These are phyloP conservation scores for Fraxinus dipetala DNA, from an alignment of 305 asterid genomes.

Conservation along the genomic window DNA sequence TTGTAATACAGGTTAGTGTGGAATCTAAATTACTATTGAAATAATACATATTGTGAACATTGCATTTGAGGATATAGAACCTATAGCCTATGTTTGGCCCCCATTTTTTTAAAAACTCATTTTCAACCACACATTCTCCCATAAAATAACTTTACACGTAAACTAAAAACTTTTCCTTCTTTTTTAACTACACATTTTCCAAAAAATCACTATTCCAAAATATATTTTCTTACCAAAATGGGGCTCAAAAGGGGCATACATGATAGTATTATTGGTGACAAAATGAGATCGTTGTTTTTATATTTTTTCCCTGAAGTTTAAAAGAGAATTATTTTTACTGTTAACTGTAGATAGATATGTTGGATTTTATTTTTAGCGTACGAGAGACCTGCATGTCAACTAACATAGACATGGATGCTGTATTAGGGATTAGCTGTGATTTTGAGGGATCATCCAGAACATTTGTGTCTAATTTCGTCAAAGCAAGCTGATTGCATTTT, in stretches of 20 bases:
- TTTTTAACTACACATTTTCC: no score
- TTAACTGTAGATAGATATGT: background rate
- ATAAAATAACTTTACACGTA: no score
- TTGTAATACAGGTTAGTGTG: slow-evolving; percentile 67
- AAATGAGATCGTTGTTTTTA: background rate
- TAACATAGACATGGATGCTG: background rate
- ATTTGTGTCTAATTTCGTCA: background rate
- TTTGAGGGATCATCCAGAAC: background rate
- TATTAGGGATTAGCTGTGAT: background rate
- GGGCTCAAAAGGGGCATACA: background rate
- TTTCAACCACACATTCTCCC: no score
- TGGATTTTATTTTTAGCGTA: background rate
- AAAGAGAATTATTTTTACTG: background rate
- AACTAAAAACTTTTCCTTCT: no score
- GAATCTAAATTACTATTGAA: background rate
- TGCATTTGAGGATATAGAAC: background rate
- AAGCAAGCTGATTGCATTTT: background rate
- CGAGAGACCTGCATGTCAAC: background rate
- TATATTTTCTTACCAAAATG: no score
- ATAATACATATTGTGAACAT: background rate
- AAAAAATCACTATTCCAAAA: no score
- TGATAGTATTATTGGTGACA: background rate
- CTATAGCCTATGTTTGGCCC: background rate
- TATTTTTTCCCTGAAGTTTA: background rate
- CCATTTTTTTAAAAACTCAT: no score